Percentiles rank a stretch among this genome's conserved stretches.
Evolutionary conservation across 108 stramenopile species (phyloP).

Genomic region (Conticribra guillardii): DNA sequence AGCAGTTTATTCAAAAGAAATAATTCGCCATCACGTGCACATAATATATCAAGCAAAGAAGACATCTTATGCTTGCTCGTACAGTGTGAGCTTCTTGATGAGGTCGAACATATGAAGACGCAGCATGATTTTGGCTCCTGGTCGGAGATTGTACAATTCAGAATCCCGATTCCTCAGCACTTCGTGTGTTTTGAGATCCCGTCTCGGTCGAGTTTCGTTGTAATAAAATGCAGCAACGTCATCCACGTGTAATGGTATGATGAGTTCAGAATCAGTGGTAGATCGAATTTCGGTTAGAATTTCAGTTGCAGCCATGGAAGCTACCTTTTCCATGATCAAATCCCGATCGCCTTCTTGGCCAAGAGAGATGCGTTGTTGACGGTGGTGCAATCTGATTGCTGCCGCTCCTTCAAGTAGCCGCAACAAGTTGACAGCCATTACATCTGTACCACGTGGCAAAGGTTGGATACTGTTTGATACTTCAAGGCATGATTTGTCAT

Average conservation of each 20-base stretch:
- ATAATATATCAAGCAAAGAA: no score
- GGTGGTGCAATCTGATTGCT: conserved; percentile 42
- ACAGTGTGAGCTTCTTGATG: conserved; percentile 34
- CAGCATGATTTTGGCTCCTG: conserved; percentile 53
- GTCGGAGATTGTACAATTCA: conserved; percentile 8
- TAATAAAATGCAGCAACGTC: conserved; percentile 39
- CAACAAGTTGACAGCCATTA: conserved; percentile 51
- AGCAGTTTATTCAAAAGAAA: no score
- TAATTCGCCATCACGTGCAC: no score
- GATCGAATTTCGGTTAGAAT: conserved; percentile 46
- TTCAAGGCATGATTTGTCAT: not conserved
- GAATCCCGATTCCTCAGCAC: not conserved
- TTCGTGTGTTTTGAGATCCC: no score
- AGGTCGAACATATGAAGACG: conserved; percentile 42
- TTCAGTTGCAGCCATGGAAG: conserved; percentile 30
- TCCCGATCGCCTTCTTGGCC: not conserved
- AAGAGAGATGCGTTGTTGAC: conserved; percentile 1
- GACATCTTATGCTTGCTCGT: conserved; percentile 36
- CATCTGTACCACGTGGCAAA: conserved; percentile 35
- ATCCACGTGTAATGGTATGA: conserved; percentile 29
- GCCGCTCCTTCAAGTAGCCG: conserved; percentile 47
- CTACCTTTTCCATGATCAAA: not conserved
- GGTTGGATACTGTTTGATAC: not conserved
- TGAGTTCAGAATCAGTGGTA: conserved; percentile 11
- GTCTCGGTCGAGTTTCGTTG: conserved; percentile 10